A percentile compares a stretch with the other conserved stretches of the same genome.
Conservation (phyloP, 2,329 filamentous ascomycete species). For the Leptographium flavum region DNA sequence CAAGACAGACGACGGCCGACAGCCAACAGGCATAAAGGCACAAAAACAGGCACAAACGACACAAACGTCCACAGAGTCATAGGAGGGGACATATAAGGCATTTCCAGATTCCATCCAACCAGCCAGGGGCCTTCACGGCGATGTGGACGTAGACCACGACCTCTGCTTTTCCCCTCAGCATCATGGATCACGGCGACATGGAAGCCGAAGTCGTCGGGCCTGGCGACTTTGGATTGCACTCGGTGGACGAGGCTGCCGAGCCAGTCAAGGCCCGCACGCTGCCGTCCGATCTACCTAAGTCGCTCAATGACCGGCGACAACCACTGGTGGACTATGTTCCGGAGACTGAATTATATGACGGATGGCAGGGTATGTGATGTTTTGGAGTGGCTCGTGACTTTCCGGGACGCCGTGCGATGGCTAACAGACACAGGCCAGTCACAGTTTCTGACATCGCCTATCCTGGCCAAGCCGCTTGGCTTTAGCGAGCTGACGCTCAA, state of each 20-base stretch:
- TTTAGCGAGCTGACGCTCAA: constrained; percentile 74
- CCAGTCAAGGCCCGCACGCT: constrained; percentile 37
- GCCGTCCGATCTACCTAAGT: constrained; percentile 77
- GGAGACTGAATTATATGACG: constrained; percentile 97
- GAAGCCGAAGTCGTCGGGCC: background rate
- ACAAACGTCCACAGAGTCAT: no score
- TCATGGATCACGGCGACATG: background rate
- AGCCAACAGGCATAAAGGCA: no score
- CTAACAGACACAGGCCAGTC: constrained; percentile 58
- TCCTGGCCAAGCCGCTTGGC: constrained; percentile 67
- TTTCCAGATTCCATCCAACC: no score
- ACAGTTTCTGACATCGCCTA: constrained; percentile 80
- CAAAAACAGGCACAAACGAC: no score
- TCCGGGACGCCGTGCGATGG: no score
- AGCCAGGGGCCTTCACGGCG: no score
- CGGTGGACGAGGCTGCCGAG: constrained; percentile 6
- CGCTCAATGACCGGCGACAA: constrained; percentile 72
- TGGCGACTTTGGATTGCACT: constrained; percentile 6
- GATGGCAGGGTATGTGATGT: constrained; percentile 66
- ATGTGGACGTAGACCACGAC: background rate
- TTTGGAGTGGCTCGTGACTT: no score
- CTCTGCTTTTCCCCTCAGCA: background rate
- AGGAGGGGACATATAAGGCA: no score
- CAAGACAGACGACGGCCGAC: no score
- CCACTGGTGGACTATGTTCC: constrained; percentile 49